Base-by-base conservation (phyloP, 306 rosid genomes). In the Castanea crenata region DNA sequence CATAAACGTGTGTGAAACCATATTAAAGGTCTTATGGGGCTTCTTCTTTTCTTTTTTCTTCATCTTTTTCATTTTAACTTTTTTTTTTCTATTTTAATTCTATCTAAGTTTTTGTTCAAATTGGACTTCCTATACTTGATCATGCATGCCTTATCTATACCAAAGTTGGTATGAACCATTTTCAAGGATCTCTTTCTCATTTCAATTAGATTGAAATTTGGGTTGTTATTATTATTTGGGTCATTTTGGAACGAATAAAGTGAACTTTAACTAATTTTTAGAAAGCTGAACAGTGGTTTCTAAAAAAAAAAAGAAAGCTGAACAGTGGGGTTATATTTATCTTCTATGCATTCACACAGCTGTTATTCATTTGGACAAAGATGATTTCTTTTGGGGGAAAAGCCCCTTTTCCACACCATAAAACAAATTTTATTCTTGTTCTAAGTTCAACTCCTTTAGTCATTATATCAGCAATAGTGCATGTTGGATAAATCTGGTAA, bases 301-400 rank as follows among this genome's bases (percentile, higher is more conserved):
- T 25, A 25, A 25, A 25, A 1, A 25, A 25, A 1, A 25, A 25
- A 25, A 49, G 65, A 55, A 80, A 80, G 84, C 68, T 27, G 82
- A 74, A 62, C 34, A 70, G 63, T 23, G 62, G 63, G 76, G 21
- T 46, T 35, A 46, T 57, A 65, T 71, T 6, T 65, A 70, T 69
- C 68, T 79, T 79, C 63, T 13, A 16, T 59, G 75, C 80, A 74
- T 59, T 73, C 80, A 73, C 80, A 88, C 85, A 77, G 80, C 88
- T 86, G 89, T 81, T 59, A 81, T 59, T 27, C 11, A 74, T 63
- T 49, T 13, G n/a, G 56, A 63, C 55, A 71, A 61, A 54, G 64
- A 44, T 75, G 55, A 65, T 70, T 77, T 79, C 54, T 69, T 74
- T 83, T 65, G 5, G 18, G 12, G 8, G 18, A 4, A 31, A 59